phyloP scores from a whole-genome alignment of 1,139 yeast species.

The Ogataea hybrid region DNA sequence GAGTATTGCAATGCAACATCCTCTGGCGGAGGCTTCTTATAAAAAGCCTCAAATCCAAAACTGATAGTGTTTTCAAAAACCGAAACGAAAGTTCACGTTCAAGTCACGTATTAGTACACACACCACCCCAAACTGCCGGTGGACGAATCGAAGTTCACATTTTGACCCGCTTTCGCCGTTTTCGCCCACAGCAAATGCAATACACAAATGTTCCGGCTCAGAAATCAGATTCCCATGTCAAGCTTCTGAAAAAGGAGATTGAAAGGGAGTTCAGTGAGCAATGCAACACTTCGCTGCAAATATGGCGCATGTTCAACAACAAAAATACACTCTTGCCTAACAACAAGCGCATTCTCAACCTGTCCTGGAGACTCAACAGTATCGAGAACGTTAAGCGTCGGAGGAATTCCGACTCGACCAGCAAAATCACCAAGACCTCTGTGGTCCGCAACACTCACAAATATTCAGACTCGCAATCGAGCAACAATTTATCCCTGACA shows the following conservation, averaged over 20 bases:
- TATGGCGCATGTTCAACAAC: constrained; percentile 34
- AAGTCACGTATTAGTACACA: too few species aligned
- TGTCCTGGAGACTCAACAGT: constrained; percentile 34
- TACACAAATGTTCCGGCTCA: constrained; percentile 8
- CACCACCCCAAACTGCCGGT: not conserved
- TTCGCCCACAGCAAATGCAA: constrained; percentile 6
- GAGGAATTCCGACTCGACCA: constrained; percentile 2
- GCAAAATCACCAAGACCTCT: constrained; percentile 8
- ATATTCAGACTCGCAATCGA: constrained; percentile 1
- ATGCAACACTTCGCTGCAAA: constrained; percentile 29
- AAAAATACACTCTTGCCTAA: constrained; percentile 32
- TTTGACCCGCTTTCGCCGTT: not conserved
- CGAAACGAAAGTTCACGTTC: too few species aligned
- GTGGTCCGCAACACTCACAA: not conserved
- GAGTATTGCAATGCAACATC: not conserved
- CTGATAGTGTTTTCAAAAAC: not conserved
- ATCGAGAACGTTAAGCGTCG: constrained; percentile 26
- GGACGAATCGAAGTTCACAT: not conserved
- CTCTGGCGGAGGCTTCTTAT: constrained; percentile 2
- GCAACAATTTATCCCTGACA: constrained; percentile 17
- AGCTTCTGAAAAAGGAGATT: constrained; percentile 27
- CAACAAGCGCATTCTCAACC: constrained; percentile 31
- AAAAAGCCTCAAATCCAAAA: constrained; percentile 10
- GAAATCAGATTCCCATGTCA: constrained; percentile 18
- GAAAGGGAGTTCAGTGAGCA: constrained; percentile 23